Percentiles rank a stretch among this genome's conserved stretches.
Evolutionary conservation across 192 early-diverging fungal genomes (phyloP).

Genomic region (Coemansia sp.): DNA sequence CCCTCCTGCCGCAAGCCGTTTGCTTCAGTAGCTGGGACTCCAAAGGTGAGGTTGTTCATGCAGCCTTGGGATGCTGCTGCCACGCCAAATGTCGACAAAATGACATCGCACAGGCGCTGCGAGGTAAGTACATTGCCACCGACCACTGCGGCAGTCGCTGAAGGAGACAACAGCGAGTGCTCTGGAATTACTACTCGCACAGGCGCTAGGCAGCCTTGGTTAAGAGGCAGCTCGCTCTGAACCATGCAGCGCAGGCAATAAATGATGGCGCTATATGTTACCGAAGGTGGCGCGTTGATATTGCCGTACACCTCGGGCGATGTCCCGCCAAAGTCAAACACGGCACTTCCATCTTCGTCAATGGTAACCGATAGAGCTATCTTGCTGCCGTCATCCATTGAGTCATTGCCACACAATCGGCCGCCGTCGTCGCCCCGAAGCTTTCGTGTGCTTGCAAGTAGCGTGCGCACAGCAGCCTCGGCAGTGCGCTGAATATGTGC

Average conservation of each 20-base stretch:
- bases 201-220: constrained; percentile 90
- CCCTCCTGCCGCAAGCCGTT: constrained; percentile 55
- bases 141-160: constrained; percentile 85
- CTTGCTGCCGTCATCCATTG: constrained; percentile 90
- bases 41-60: constrained; percentile 97
- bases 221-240: constrained; percentile 87
- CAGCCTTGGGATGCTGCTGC: constrained; percentile 91
- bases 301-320: constrained; percentile 86
- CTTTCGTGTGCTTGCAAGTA: constrained; percentile 63
- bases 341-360: constrained; percentile 67
- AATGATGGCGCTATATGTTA: constrained; percentile 91
- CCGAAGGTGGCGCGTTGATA: constrained; percentile 45
- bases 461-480: constrained; percentile 73
- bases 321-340: constrained; percentile 94
- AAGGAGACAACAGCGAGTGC: constrained; percentile 74
- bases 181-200: constrained; percentile 78
- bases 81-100: constrained; percentile 85
- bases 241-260: constrained; percentile 93
- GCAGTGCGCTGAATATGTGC: constrained; percentile 85
- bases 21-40: constrained; percentile 48
- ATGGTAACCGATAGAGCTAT: constrained; percentile 77
- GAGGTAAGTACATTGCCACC: constrained; percentile 96
- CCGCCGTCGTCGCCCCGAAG: background rate
- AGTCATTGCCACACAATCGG: constrained; percentile 58
- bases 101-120: constrained; percentile 89